Evolutionary conservation across 306 rosid genomes (phyloP).

Genomic region (Acacia crassicarpa): DNA sequence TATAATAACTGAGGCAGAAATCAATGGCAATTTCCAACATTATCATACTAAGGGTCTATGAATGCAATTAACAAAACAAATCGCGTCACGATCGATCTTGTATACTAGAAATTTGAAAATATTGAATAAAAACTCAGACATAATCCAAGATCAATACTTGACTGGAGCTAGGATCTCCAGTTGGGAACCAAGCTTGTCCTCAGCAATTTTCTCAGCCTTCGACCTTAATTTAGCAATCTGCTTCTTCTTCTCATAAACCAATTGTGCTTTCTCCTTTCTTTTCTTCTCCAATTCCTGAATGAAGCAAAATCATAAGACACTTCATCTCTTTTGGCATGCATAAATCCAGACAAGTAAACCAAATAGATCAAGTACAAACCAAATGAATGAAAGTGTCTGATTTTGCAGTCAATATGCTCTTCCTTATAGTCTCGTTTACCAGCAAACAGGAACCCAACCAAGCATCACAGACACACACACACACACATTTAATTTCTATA

Average conservation of each 20-base stretch:
- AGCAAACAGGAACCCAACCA: background rate
- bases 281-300: conserved; percentile 49
- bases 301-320: background rate
- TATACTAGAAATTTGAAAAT: conserved; percentile 27
- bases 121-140: conserved; percentile 2
- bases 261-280: conserved; percentile 46
- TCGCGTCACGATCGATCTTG: background rate
- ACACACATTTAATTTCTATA: background rate
- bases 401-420: background rate
- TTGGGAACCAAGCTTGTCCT: conserved; percentile 45
- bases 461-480: background rate
- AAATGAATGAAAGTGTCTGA: background rate
- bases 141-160: conserved; percentile 31
- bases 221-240: conserved; percentile 34
- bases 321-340: background rate
- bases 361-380: background rate
- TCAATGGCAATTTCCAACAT: background rate
- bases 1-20: background rate
- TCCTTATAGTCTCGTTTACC: background rate
- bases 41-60: background rate
- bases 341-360: background rate
- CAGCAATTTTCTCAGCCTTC: conserved; percentile 40
- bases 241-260: conserved; percentile 46
- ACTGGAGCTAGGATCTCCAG: conserved; percentile 42
- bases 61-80: conserved; percentile 15